Conservation (phyloP, 805 yeast genomes). For the Groenewaldozyma salmanticensis region DNA sequence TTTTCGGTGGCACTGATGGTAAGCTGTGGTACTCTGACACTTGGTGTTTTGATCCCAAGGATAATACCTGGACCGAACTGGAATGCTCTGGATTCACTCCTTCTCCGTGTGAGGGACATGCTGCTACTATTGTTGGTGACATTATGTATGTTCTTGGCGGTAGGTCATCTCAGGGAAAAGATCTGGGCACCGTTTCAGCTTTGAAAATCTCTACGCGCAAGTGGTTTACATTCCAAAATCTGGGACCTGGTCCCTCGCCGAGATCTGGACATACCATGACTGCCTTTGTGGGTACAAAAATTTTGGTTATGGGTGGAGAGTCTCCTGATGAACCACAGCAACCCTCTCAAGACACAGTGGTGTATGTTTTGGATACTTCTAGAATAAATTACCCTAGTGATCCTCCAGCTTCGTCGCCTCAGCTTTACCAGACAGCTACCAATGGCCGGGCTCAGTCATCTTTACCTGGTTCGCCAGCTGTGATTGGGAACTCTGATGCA, state of each 20-base stretch:
- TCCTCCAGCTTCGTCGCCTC: conserved; percentile 4
- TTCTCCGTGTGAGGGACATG: conserved; percentile 84
- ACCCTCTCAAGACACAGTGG: conserved; percentile 31
- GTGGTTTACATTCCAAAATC: conserved; percentile 60
- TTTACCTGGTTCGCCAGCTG: background rate
- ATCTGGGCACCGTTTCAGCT: conserved; percentile 58
- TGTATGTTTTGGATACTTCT: conserved; percentile 54
- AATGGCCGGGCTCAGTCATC: background rate
- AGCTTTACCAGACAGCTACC: background rate
- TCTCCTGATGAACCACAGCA: conserved; percentile 49
- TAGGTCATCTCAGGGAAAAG: conserved; percentile 60
- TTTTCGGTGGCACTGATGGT: conserved; percentile 89
- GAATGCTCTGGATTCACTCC: conserved; percentile 68
- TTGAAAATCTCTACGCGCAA: conserved; percentile 61
- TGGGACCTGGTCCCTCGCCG: conserved; percentile 58
- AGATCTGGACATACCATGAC: conserved; percentile 90
- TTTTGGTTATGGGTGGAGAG: conserved; percentile 90
- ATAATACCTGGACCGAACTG: conserved; percentile 60
- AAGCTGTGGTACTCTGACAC: conserved; percentile 62
- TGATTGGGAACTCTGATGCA: background rate
- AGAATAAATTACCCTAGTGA: conserved; percentile 35
- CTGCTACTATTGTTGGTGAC: conserved; percentile 71
- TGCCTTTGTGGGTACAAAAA: conserved; percentile 52
- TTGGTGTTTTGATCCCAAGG: conserved; percentile 67
- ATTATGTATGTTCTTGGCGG: conserved; percentile 86